phyloP scores from a whole-genome alignment of 75 land plant genomes.

The Cupressus sempervirens region DNA sequence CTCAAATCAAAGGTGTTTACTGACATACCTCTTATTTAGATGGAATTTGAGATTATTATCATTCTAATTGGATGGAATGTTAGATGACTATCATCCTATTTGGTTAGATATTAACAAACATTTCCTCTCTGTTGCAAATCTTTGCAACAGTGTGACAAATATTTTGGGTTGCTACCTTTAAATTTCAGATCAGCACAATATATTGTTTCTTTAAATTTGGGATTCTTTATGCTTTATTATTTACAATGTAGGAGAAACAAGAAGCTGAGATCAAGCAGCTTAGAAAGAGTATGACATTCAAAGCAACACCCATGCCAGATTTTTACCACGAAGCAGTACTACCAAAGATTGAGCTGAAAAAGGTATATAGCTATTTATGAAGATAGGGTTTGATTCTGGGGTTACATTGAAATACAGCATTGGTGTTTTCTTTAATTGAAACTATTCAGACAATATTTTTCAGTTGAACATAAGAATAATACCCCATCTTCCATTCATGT shows the following conservation, averaged over 20 bases:
- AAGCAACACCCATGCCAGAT: slow-evolving; percentile 85
- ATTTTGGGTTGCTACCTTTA: background rate
- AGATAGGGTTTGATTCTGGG: background rate
- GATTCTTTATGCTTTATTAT: background rate
- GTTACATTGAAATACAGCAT: background rate
- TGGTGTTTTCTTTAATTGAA: background rate
- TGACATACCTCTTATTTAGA: background rate
- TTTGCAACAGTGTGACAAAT: background rate
- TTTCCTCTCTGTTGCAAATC: background rate
- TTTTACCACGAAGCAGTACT: slow-evolving; percentile 77
- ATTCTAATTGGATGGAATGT: background rate
- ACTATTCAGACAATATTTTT: background rate
- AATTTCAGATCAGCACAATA: background rate
- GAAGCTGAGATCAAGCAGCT: slow-evolving; percentile 78
- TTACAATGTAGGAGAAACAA: slow-evolving; percentile 49
- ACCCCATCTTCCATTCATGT: background rate
- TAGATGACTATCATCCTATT: background rate
- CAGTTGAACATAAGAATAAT: background rate
- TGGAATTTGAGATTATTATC: background rate
- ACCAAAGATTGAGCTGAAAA: slow-evolving; percentile 72
- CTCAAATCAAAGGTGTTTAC: slow-evolving; percentile 71
- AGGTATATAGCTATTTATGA: slow-evolving; percentile 34
- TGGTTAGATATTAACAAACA: background rate
- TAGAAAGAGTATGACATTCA: slow-evolving; percentile 71
- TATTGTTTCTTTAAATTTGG: background rate